Conservation (phyloP, 768 basidiomycete species). For the Leucocoprinus leucothites region DNA sequence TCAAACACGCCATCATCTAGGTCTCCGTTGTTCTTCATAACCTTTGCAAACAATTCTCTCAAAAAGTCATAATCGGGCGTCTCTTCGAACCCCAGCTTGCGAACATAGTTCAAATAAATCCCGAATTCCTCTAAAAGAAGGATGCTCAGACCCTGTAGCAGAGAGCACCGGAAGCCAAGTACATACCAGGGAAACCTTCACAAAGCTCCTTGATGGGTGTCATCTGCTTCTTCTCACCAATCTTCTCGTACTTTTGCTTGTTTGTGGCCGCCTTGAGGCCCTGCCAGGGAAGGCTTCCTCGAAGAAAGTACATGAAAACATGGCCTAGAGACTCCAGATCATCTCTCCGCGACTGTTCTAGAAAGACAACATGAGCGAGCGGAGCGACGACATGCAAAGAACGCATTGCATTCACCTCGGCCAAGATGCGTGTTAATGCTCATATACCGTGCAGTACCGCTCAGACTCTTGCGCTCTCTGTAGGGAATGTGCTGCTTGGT, state of each 20-base stretch:
- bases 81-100: conserved; percentile 98
- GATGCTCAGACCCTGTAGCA: conserved; percentile 11
- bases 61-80: conserved; percentile 99
- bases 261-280: conserved; percentile 99
- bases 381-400: conserved; percentile 2
- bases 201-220: conserved; percentile 97
- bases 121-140: conserved; percentile 83
- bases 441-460: conserved; percentile 99
- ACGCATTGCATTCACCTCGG: conserved; percentile 56
- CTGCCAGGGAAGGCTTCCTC: conserved; percentile 98
- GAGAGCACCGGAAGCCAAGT: conserved; percentile 2
- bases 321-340: conserved; percentile 99
- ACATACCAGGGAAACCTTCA: conserved; percentile 89
- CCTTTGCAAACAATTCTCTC: conserved; percentile 90
- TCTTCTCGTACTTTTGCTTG: conserved; percentile 99
- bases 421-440: conserved; percentile 99
- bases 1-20: conserved; percentile 93
- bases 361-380: not conserved
- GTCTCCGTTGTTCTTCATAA: conserved; percentile 89
- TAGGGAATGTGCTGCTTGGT: conserved; percentile 99
- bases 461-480: conserved; percentile 94
- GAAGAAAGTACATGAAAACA: conserved; percentile 99
- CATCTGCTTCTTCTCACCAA: conserved; percentile 99
- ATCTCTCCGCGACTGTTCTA: conserved; percentile 91
- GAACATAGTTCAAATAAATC: conserved; percentile 98